A percentile compares a stretch with the other conserved stretches of the same genome.
These are phyloP conservation scores for Tetrapisispora phaffii DNA, from an alignment of 805 yeast species.

Conservation along the genomic window DNA sequence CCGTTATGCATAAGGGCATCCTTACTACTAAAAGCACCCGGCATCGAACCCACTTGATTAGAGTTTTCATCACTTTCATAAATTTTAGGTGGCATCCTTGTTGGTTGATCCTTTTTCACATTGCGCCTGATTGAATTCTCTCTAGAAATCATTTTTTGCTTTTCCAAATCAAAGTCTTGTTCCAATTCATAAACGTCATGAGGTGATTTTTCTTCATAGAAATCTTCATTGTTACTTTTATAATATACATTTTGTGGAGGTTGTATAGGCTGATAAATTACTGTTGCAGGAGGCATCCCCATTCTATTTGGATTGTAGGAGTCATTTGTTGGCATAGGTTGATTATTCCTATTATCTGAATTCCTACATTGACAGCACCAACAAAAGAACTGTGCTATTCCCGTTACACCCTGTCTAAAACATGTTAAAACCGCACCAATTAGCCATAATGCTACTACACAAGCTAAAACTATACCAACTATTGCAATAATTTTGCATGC, in stretches of 20 bases:
- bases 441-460: conserved; percentile 45
- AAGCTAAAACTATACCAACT: conserved; percentile 56
- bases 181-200: conserved; percentile 23
- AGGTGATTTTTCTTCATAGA: conserved; percentile 14
- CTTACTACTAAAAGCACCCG: conserved; percentile 1
- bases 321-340: conserved; percentile 9
- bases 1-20: neutral
- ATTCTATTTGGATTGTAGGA: conserved; percentile 5
- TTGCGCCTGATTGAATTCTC: conserved; percentile 2
- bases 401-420: conserved; percentile 45
- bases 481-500: conserved; percentile 71
- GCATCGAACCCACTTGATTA: neutral
- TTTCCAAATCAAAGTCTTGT: conserved; percentile 26
- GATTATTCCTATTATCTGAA: conserved; percentile 1
- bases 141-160: conserved; percentile 15
- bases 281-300: conserved; percentile 16
- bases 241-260: conserved; percentile 20
- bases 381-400: conserved; percentile 43
- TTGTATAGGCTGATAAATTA: conserved; percentile 26
- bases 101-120: too few relatives aligned
- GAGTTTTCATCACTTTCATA: neutral
- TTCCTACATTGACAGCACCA: conserved; percentile 36
- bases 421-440: conserved; percentile 47
- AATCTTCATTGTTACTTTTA: conserved; percentile 5
- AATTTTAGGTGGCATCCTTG: neutral